Conservation (phyloP, 148 eudicot species). For the Chenopodium berlandieri region DNA sequence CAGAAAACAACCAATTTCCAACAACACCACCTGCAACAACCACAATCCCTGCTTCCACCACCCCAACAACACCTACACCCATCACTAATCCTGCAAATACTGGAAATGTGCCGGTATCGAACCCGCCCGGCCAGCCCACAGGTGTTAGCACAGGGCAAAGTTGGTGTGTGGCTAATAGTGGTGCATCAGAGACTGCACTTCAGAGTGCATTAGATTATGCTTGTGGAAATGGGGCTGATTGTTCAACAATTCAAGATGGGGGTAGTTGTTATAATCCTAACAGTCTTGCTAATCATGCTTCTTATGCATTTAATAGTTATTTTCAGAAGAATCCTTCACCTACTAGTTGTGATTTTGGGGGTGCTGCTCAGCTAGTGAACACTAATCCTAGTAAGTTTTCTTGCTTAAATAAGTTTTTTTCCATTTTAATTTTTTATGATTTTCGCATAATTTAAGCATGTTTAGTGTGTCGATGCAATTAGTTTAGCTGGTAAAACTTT, state of each 20-base stretch:
- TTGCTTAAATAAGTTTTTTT: not conserved
- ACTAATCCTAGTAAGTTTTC: conserved; percentile 77
- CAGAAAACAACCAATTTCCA: conserved; percentile 28
- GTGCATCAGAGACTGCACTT: conserved; percentile 45
- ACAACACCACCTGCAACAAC: conserved; percentile 32
- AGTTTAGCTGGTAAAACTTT: not conserved
- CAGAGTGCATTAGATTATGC: conserved; percentile 86
- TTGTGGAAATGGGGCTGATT: conserved; percentile 88
- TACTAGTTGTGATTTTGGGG: conserved; percentile 90
- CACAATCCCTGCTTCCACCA: conserved; percentile 26
- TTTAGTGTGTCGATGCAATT: not conserved
- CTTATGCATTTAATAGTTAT: conserved; percentile 83
- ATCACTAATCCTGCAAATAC: conserved; percentile 41
- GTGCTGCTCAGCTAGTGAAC: conserved; percentile 57
- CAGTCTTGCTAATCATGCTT: conserved; percentile 72
- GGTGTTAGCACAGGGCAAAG: conserved; percentile 49
- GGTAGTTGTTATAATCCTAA: conserved; percentile 72
- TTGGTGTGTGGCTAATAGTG: conserved; percentile 81
- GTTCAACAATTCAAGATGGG: conserved; percentile 68
- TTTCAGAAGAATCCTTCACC: conserved; percentile 70
- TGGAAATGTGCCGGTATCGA: conserved; percentile 36
- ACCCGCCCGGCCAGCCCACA: conserved; percentile 22
- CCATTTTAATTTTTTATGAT: not conserved
- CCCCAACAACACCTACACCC: conserved; percentile 26
- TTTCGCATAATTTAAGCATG: not conserved